Base-by-base conservation (phyloP, 345 rosid species). In the Lepidium aucheri region DNA sequence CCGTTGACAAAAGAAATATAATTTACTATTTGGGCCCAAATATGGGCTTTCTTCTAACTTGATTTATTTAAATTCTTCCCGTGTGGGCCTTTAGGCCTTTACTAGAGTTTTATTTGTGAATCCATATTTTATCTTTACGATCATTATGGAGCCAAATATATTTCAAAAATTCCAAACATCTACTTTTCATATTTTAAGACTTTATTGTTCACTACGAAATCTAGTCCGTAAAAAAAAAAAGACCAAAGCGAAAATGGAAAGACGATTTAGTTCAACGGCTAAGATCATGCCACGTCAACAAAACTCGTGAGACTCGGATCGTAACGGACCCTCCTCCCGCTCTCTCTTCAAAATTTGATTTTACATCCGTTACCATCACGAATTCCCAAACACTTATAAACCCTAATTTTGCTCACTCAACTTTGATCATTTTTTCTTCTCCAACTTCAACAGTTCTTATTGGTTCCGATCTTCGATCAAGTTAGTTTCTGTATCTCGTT, bases 241-340 rank as follows among this genome's bases (percentile, higher is more conserved):
- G 15, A n/a, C 1, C 14, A 28, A 66, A 43, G 47, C 46, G 34
- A 17, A 65, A 73, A 63, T 4, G 70, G 67, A 60, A 52, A 59
- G 14, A 28, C 1, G 2, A 22, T 13, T 41, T 9, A 8, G 17
- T 43, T 4, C 45, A 66, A 75, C 74, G 80, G 28, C 8, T 55
- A 6, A 17, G 61, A 73, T 79, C 1, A 50, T 2, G 69, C 70
- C 78, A 79, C 78, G 78, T 72, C 60, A 72, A 6, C 28, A 5
- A 22, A 22, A 26, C 30, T 26, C 30, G 60, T 55, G 51, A 52
- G 24, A 50, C 26, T 55, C 75, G 74, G 66, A 78, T 55, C 75
- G 67, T 62, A 67, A 67, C 77, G 77, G 72, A 66, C 56, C 67
- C 30, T 47, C 65, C 68, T 78, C 68, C 73, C 81, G 69, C 83